Evolutionary conservation across 2,329 filamentous ascomycete species (phyloP), one percentile per base, ranked within the genome.

Genomic region (Parafenestella ontariensis): DNA sequence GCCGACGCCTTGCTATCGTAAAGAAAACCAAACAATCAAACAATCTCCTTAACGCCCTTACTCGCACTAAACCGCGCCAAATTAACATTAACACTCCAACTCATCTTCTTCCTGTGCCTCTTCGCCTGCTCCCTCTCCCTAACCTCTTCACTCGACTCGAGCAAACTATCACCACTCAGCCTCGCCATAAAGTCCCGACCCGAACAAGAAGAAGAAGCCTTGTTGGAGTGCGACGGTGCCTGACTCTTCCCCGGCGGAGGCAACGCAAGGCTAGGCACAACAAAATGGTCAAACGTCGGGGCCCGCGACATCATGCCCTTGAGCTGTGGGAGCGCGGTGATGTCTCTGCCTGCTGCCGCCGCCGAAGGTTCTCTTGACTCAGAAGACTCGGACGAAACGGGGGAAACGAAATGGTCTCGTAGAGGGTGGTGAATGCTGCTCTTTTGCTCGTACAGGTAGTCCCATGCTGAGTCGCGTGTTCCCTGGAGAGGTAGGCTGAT

Each of bases 1-100:
- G 37, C 21, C 37, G 17, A 24, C 37, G 21, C 37, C 37, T n/a
- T 23, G 37, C 20, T 40, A 21, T 21, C 18, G 9, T 39, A 21
- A 39, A 18, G 17, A 31, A 39, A 3, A 10, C 4, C 4, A 15
- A 39, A 39, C 21, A 18, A 20, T 52, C 37, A 72, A 37, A 66
- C 63, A 37, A 68, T 68, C 58, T 72, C 70, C 53, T 55, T 68
- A 8, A 71, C 56, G n/a, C 67, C 68, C 48, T 62, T 65, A 9
- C 62, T 52, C 34, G 58, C 51, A 7, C 54, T 58, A 50, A 73
- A 58, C 31, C 61, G 24, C 11, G 54, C 52, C 23, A 64, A 28
- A 11, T 51, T 56, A 13, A 62, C 60, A 34, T 70, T 68, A 37
- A 71, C 56, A 49, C 58, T 71, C 69, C 70, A 72, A 40, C 66